These are phyloP conservation scores for Fusarium guadeloupense DNA, from an alignment of 2,329 filamentous ascomycete species.

Conservation along the genomic window DNA sequence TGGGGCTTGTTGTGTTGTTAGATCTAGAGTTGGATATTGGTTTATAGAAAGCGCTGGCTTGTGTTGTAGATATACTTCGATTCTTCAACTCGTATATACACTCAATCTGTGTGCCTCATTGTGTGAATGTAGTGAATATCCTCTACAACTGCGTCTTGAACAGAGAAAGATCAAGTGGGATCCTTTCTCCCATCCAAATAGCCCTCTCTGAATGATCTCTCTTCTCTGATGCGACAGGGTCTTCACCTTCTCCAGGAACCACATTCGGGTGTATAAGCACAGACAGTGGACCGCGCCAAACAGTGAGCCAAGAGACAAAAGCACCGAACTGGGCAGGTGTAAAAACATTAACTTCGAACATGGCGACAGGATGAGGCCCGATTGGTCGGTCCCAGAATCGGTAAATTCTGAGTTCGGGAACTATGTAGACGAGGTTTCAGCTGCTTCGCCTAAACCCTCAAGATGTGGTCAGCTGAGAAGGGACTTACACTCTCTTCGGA, in stretches of 20 bases:
- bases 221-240: slow-evolving; percentile 47
- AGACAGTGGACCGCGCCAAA: slow-evolving; percentile 82
- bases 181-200: slow-evolving; percentile 76
- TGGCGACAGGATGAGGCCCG: slow-evolving; percentile 83
- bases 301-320: slow-evolving; percentile 84
- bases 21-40: too few species aligned
- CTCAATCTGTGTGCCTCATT: background rate
- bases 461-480: accelerated
- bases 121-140: background rate
- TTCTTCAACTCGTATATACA: background rate
- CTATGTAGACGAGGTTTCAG: slow-evolving; percentile 51
- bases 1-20: too few species aligned
- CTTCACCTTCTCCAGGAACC: slow-evolving; percentile 52
- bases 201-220: slow-evolving; percentile 73
- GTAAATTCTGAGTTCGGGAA: slow-evolving; percentile 88
- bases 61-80: too few species aligned
- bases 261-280: slow-evolving; percentile 87
- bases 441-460: background rate
- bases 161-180: slow-evolving; percentile 62
- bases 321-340: slow-evolving; percentile 89
- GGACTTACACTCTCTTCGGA: slow-evolving; percentile 77
- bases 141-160: slow-evolving; percentile 17
- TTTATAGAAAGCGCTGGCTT: too few species aligned
- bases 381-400: slow-evolving; percentile 78
- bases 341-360: slow-evolving; percentile 94